These are phyloP conservation scores for Venturia carpophila DNA, from an alignment of 2,329 filamentous ascomycete species.

Conservation along the genomic window DNA sequence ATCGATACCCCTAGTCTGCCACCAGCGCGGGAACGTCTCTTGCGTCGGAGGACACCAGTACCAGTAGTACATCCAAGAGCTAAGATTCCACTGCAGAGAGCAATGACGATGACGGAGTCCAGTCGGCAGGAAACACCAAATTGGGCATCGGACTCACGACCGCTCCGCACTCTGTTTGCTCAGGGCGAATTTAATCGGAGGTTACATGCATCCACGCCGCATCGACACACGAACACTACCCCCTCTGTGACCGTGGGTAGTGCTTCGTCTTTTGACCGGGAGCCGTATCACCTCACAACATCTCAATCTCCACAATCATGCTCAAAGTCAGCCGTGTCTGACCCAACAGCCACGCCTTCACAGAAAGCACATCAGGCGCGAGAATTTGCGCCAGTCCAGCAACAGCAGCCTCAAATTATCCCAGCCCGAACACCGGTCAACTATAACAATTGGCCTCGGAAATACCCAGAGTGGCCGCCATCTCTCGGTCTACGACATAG, in stretches of 20 bases:
- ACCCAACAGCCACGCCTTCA: conserved; percentile 5
- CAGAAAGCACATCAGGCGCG: neutral
- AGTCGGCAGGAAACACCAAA: neutral
- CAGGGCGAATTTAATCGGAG: conserved; percentile 12
- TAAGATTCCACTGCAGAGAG: neutral
- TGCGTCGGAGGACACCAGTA: neutral
- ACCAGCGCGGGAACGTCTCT: conserved; percentile 5
- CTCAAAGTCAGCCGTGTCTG: neutral
- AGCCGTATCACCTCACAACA: neutral
- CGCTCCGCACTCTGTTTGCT: conserved; percentile 9
- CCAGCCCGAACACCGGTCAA: conserved; percentile 14
- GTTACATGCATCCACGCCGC: neutral
- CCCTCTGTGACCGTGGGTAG: conserved; percentile 13
- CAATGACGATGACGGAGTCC: conserved; percentile 10
- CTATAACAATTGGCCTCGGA: conserved; percentile 18
- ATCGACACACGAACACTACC: neutral
- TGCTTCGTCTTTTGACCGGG: neutral
- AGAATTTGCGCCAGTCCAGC: neutral
- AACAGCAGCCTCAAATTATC: neutral
- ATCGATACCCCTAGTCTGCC: conserved; percentile 12
- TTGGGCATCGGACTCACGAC: conserved; percentile 4
- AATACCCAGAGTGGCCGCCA: conserved; percentile 19
- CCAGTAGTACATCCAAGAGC: neutral
- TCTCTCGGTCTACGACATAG: conserved; percentile 15
- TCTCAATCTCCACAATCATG: neutral